These are phyloP conservation scores for Cylindrotheca fusiformis DNA, from an alignment of 108 stramenopile species.

Conservation along the genomic window DNA sequence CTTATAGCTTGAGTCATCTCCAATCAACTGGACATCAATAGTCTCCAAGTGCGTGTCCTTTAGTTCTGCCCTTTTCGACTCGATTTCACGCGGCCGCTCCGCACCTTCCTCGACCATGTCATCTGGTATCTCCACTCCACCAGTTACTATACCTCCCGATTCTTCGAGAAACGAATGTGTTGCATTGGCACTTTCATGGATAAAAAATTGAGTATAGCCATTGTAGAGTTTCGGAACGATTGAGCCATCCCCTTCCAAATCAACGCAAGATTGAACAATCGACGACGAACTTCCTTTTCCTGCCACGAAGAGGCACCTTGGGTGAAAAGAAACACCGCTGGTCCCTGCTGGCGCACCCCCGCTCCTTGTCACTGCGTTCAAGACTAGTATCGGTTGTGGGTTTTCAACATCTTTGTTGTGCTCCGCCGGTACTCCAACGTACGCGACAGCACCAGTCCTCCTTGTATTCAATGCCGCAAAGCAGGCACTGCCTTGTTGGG, in stretches of 20 bases:
- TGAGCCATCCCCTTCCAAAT: conserved; percentile 51
- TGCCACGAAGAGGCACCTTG: conserved; percentile 67
- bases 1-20: conserved; percentile 58
- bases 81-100: conserved; percentile 50
- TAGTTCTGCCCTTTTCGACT: conserved; percentile 63
- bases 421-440: conserved; percentile 35
- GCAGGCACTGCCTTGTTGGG: conserved; percentile 87
- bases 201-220: conserved; percentile 82
- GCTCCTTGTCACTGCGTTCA: conserved; percentile 75
- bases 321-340: conserved; percentile 74
- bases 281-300: conserved; percentile 54
- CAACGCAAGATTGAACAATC: conserved; percentile 73
- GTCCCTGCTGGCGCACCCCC: conserved; percentile 32
- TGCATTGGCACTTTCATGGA: conserved; percentile 70
- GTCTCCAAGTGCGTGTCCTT: conserved; percentile 79
- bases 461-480: conserved; percentile 88
- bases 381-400: conserved; percentile 63
- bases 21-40: conserved; percentile 78
- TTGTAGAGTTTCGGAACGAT: conserved; percentile 73
- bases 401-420: conserved; percentile 15
- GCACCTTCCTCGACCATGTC: conserved; percentile 39
- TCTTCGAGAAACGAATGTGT: conserved; percentile 86
- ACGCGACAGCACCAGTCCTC: conserved; percentile 73
- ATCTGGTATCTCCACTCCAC: conserved; percentile 56
- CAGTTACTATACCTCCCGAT: conserved; percentile 70